Evolutionary conservation across 2,329 filamentous ascomycete species (phyloP).

Genomic region (Trichophyton benhamiae): DNA sequence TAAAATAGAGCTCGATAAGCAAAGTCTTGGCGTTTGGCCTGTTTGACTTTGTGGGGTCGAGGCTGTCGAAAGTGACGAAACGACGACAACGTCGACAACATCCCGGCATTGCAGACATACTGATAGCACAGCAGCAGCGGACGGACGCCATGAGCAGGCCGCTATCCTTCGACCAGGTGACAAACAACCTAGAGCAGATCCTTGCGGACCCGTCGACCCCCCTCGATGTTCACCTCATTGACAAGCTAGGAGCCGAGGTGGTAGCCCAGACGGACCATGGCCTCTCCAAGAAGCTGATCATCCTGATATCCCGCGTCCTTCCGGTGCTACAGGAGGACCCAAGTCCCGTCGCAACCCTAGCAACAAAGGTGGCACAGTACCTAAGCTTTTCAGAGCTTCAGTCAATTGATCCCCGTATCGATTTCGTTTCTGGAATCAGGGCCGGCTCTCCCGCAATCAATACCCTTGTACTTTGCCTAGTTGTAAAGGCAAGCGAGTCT

Average conservation of each 20-base stretch:
- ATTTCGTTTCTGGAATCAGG: constrained; percentile 44
- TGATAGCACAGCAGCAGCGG: too few relatives aligned
- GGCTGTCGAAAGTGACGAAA: too few relatives aligned
- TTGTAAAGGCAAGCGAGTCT: constrained; percentile 43
- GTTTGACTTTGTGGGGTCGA: constrained; percentile 13
- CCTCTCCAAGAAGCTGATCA: constrained; percentile 30
- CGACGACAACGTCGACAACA: too few relatives aligned
- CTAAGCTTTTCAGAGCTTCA: constrained; percentile 41
- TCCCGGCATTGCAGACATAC: too few relatives aligned
- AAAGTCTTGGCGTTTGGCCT: constrained; percentile 9
- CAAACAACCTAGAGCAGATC: constrained; percentile 35
- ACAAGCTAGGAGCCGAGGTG: constrained; percentile 38
- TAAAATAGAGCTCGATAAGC: background rate
- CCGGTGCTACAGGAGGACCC: constrained; percentile 47
- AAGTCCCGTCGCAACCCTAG: constrained; percentile 41
- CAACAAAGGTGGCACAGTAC: constrained; percentile 38
- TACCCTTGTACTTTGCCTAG: constrained; percentile 41
- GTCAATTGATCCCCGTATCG: constrained; percentile 36
- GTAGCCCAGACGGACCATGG: constrained; percentile 24
- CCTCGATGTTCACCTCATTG: constrained; percentile 39
- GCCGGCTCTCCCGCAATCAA: constrained; percentile 43
- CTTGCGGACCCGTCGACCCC: constrained; percentile 33
- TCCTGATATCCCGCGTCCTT: constrained; percentile 40
- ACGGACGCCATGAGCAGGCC: constrained; percentile 23
- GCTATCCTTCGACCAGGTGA: constrained; percentile 25